Evolutionary conservation across 83 land plant genomes (phyloP), one percentile per base, ranked within the genome.

Genomic region (Larix sibirica): DNA sequence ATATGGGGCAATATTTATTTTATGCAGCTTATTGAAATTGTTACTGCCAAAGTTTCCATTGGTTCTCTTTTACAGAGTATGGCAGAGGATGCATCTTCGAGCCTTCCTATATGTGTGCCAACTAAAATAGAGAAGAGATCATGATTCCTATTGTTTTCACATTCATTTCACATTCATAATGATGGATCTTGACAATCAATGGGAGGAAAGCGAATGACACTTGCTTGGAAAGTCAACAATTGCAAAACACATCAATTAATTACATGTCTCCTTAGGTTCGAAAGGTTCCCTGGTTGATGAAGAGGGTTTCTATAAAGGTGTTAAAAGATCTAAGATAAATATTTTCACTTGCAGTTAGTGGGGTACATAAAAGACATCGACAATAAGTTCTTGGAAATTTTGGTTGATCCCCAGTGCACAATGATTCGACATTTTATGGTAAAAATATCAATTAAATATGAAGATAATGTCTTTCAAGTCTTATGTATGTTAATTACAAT

Each of bases 61-160:
- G 75, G 75, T 70, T 17, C 44, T 70, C 75, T 28, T 70, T 38
- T 70, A 70, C 75, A 36, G 44, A 70, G 21, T 70, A 70, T 70
- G 3, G 21, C 75, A 70, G 44, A 70, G n/a, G 75, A 70, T 70
- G 75, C 75, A 33, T 44, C 75, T 70, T 44, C 21, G 38, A 70
- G 38, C 31, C 1, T 70, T 36, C 75, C 21, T 70, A 40, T 70
- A 36, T 40, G 28, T 70, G 75, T 70, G 18, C 47, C n/a, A 9
- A 44, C 47, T 17, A 70, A 38, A 70, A 28, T 6, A 33, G 38
- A 44, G 31, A 70, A 70, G 47, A 38, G 75, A 33, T 70, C 75
- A 18, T 17, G 21, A 70, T 70, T 33, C 44, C 6, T 70, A 31
- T 40, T 70, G 75, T 40, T 70, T 70, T 70, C 75, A 70, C 26